A percentile compares a stretch with the other conserved stretches of the same genome.
These are phyloP conservation scores for Heimioporus sp. DNA, from an alignment of 768 basidiomycete genomes.

Conservation along the genomic window DNA sequence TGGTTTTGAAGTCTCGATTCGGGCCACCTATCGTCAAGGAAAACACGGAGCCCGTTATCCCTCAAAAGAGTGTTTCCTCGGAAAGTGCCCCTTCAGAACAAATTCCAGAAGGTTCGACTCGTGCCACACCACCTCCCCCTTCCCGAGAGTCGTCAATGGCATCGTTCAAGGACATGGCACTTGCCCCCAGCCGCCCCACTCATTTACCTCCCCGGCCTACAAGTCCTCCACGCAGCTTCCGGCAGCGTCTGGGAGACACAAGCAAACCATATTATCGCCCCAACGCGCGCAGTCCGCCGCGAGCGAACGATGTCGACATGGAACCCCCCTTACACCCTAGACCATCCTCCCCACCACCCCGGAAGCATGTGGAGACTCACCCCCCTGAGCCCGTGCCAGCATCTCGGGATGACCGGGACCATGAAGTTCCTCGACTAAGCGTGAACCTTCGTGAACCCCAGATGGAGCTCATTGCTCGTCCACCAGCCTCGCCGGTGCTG, in stretches of 20 bases:
- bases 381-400: constrained; percentile 4
- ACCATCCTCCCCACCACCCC: constrained; percentile 3
- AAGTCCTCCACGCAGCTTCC: constrained; percentile 15
- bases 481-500: neutral
- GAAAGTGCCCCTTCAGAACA: constrained; percentile 16
- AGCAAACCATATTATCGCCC: constrained; percentile 2
- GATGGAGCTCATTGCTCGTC: constrained; percentile 2
- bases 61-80: constrained; percentile 8
- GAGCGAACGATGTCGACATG: neutral
- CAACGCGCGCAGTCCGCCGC: neutral
- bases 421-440: constrained; percentile 7
- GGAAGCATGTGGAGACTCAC: constrained; percentile 11
- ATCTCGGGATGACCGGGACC: constrained; percentile 9
- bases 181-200: constrained; percentile 4
- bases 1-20: constrained; percentile 26
- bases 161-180: constrained; percentile 11
- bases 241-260: constrained; percentile 6
- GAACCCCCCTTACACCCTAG: constrained; percentile 8
- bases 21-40: constrained; percentile 30
- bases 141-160: constrained; percentile 30
- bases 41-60: constrained; percentile 4
- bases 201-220: constrained; percentile 24
- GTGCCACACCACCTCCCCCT: constrained; percentile 26
- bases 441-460: constrained; percentile 9
- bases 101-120: constrained; percentile 15